phyloP scores from a whole-genome alignment of 2,329 filamentous ascomycete species.

The Alternaria atra region DNA sequence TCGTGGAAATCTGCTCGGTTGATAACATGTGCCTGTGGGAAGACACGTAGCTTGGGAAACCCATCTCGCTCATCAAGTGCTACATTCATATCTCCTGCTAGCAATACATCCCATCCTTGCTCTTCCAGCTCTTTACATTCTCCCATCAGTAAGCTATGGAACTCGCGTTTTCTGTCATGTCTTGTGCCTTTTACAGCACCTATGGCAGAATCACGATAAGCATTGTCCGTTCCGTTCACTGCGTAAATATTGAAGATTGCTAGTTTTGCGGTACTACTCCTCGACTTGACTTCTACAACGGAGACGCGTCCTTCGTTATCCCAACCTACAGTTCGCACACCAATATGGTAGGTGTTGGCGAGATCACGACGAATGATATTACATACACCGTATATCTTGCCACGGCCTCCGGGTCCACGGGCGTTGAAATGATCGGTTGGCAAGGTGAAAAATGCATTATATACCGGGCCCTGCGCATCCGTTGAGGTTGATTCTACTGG shows the following conservation, averaged over 20 bases:
- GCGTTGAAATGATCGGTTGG: constrained; percentile 62
- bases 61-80: constrained; percentile 57
- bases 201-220: constrained; percentile 57
- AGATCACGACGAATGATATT: constrained; percentile 60
- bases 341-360: constrained; percentile 5
- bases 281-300: constrained; percentile 52
- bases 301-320: constrained; percentile 62
- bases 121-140: constrained; percentile 56
- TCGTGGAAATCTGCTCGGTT: constrained; percentile 62
- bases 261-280: constrained; percentile 37
- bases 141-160: constrained; percentile 57
- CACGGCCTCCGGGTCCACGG: constrained; percentile 54
- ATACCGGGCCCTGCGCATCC: constrained; percentile 44
- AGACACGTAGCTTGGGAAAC: constrained; percentile 57
- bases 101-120: constrained; percentile 55
- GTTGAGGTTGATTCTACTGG: background rate
- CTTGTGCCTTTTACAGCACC: constrained; percentile 57
- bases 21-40: constrained; percentile 57
- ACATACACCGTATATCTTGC: constrained; percentile 63
- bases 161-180: constrained; percentile 61
- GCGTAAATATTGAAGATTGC: constrained; percentile 64
- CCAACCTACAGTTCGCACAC: constrained; percentile 56
- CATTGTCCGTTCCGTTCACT: constrained; percentile 61
- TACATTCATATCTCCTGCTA: constrained; percentile 64
- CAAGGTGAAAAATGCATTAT: constrained; percentile 57